Conservation (phyloP, 73 alveolate species). For the Effrenium voratum region DNA sequence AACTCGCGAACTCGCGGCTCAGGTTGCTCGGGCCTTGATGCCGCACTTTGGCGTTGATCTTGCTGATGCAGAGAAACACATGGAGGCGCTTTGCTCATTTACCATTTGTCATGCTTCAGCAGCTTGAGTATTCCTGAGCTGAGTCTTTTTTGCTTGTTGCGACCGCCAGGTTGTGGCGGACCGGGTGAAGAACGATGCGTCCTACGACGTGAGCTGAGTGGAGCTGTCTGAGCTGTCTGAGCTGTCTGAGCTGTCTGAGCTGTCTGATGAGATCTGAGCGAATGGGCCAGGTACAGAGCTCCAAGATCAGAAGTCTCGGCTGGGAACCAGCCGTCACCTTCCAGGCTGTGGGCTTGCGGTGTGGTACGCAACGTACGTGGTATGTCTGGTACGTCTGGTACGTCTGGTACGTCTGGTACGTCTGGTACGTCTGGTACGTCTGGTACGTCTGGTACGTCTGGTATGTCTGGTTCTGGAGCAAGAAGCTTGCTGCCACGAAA, state of each 20-base stretch:
- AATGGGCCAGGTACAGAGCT: slow-evolving; percentile 44
- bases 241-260: background rate
- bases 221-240: background rate
- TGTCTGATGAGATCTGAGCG: background rate
- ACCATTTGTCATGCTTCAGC: too few relatives aligned
- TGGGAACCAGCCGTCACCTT: slow-evolving; percentile 58
- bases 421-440: background rate
- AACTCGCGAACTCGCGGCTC: background rate
- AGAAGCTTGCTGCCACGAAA: background rate
- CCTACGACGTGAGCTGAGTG: slow-evolving; percentile 36
- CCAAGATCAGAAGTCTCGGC: slow-evolving; percentile 49
- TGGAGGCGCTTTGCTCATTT: too few relatives aligned
- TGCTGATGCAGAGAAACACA: slow-evolving; percentile 19
- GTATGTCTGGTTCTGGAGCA: background rate
- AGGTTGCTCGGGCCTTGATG: slow-evolving; percentile 84
- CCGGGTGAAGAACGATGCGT: slow-evolving; percentile 73
- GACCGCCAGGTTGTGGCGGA: slow-evolving; percentile 58
- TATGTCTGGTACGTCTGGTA: background rate
- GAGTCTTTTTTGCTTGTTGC: too few relatives aligned
- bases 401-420: background rate
- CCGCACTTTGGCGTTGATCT: slow-evolving; percentile 14
- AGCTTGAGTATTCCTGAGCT: too few relatives aligned
- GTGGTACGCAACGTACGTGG: background rate
- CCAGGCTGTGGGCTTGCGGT: slow-evolving; percentile 5
- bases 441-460: background rate